phyloP scores from a whole-genome alignment of 1,139 yeast species.

The Saccharomyces hybrid region DNA sequence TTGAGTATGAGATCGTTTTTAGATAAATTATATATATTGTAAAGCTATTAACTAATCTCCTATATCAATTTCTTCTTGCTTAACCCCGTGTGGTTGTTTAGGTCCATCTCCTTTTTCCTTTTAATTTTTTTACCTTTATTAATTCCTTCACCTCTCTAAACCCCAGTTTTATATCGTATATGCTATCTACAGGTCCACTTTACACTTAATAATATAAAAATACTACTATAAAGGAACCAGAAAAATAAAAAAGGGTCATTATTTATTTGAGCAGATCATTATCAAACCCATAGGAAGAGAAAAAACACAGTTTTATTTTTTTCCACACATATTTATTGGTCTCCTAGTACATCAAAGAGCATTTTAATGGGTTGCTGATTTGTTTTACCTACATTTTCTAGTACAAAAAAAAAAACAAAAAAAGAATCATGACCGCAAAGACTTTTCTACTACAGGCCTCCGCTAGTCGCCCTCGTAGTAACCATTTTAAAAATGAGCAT shows the following conservation, averaged over 20 bases:
- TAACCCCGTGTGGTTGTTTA: neutral
- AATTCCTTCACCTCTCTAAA: neutral
- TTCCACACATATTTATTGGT: neutral
- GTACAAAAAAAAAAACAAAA: neutral
- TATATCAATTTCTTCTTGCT: neutral
- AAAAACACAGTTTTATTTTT: neutral
- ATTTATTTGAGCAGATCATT: neutral
- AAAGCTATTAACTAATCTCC: neutral
- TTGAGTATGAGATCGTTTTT: neutral
- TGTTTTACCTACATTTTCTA: neutral
- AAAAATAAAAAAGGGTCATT: neutral
- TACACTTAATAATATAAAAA: neutral
- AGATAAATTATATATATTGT: neutral
- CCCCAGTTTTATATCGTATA: neutral
- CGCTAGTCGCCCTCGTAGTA: neutral
- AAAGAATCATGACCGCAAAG: neutral
- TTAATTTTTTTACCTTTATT: neutral
- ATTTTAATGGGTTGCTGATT: neutral
- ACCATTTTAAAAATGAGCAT: neutral
- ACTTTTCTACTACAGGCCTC: neutral
- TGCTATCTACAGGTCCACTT: neutral
- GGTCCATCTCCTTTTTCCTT: neutral
- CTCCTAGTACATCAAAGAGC: neutral
- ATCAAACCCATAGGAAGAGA: neutral
- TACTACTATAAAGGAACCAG: neutral